Percentiles rank a stretch among this genome's conserved stretches.
Evolutionary conservation across 2,329 filamentous ascomycete species (phyloP).

Genomic region (Calonectria hongkongensis): DNA sequence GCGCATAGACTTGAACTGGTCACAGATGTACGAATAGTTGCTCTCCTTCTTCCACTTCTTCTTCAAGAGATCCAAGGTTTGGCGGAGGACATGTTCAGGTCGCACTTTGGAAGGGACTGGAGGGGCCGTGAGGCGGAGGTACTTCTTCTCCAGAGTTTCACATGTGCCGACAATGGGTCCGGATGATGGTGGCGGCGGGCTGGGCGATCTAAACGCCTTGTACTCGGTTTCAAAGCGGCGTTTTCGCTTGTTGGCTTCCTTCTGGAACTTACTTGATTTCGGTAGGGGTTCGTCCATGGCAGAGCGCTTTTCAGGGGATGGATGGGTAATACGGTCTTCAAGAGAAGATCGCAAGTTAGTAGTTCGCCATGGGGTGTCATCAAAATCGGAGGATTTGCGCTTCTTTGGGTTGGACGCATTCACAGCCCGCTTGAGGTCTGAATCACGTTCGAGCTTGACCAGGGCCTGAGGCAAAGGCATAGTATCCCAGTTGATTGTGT

Average conservation of each 20-base stretch:
- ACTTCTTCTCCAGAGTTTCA: constrained; percentile 91
- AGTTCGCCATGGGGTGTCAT: constrained; percentile 83
- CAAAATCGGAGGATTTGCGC: constrained; percentile 84
- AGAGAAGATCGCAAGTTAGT: constrained; percentile 76
- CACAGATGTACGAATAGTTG: constrained; percentile 98
- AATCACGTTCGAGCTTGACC: constrained; percentile 81
- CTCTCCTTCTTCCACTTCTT: constrained; percentile 95
- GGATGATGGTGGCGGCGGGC: constrained; percentile 73
- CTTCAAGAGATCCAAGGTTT: constrained; percentile 91
- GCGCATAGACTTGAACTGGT: constrained; percentile 98
- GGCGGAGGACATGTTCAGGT: constrained; percentile 85
- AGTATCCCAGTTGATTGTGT: constrained; percentile 86
- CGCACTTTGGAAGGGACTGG: constrained; percentile 93
- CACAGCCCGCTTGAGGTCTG: constrained; percentile 64
- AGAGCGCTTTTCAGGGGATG: constrained; percentile 65
- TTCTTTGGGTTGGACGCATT: constrained; percentile 76
- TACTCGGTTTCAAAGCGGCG: constrained; percentile 87
- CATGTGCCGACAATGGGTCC: constrained; percentile 91
- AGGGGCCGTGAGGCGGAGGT: constrained; percentile 92
- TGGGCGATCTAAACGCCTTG: constrained; percentile 74
- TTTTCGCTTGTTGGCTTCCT: constrained; percentile 92
- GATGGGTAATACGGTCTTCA: constrained; percentile 85
- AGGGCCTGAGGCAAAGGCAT: constrained; percentile 91
- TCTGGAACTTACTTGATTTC: constrained; percentile 90
- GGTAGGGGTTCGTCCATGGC: constrained; percentile 67